A percentile compares a stretch with the other conserved stretches of the same genome.
These are phyloP conservation scores for Cicer arietinum DNA, from an alignment of 306 rosid species.

Conservation along the genomic window DNA sequence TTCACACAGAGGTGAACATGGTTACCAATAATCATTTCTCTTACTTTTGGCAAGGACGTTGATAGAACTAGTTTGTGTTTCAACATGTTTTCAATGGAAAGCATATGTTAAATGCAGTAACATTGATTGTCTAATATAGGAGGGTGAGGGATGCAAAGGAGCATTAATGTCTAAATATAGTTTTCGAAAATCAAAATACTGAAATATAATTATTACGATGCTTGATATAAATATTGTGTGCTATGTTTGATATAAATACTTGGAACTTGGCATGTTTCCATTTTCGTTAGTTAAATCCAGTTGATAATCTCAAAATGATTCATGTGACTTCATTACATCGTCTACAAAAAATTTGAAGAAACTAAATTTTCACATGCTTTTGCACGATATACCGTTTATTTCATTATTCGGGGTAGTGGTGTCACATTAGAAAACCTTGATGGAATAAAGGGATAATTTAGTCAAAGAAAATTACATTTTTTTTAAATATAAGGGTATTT, in stretches of 20 bases:
- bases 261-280: conserved; percentile 19
- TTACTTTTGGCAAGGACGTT: neutral
- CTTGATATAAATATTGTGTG: neutral
- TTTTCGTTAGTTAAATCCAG: neutral
- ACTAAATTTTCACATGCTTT: no score
- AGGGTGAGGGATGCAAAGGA: neutral
- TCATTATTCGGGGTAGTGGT: no score
- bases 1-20: conserved; percentile 84
- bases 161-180: neutral
- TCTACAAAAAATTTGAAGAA: no score
- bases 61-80: neutral
- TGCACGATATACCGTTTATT: no score
- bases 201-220: conserved; percentile 3
- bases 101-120: neutral
- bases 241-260: conserved; percentile 22
- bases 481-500: no score
- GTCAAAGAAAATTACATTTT: no score
- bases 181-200: neutral
- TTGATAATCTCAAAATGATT: neutral
- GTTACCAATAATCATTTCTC: neutral
- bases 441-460: no score
- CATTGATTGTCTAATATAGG: neutral
- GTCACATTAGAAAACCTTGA: neutral
- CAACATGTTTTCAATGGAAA: conserved; percentile 14
- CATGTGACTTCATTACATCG: no score